Evolutionary conservation across 139 green algal species (phyloP).

Genomic region (Pleodorina starrii): DNA sequence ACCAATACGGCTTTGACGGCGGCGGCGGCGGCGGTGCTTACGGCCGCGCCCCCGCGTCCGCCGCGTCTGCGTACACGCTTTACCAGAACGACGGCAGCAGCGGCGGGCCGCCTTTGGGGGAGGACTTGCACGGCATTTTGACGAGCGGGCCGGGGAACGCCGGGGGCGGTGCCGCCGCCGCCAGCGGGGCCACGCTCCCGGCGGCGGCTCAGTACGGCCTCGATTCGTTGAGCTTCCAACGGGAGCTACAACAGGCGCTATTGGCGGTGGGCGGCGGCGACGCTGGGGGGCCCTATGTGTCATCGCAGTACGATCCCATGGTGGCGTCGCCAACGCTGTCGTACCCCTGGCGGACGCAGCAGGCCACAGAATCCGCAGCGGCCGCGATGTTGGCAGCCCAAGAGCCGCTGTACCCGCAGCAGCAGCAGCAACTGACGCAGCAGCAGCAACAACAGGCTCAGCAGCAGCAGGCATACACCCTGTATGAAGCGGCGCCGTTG

Average conservation of each 20-base stretch:
- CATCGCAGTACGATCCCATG: not conserved
- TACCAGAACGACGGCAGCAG: no score
- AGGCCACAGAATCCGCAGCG: not conserved
- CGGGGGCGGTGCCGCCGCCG: no score
- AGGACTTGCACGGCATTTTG: no score
- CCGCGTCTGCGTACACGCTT: no score
- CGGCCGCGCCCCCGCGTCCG: no score
- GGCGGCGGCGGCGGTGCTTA: no score
- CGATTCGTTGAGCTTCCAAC: not conserved
- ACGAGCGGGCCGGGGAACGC: no score
- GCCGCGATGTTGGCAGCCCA: not conserved
- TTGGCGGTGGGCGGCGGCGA: not conserved
- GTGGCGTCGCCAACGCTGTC: not conserved
- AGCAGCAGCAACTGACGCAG: not conserved
- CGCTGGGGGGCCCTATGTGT: no score
- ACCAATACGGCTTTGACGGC: no score
- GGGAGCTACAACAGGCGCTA: not conserved
- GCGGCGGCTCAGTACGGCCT: not conserved
- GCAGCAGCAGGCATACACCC: not conserved
- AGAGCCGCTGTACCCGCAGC: not conserved
- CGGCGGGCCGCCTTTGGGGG: no score
- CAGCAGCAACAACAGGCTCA: not conserved
- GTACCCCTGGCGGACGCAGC: conserved; percentile 15
- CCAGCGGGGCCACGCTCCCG: no score
- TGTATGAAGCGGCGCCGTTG: not conserved